Evolutionary conservation across 2,329 filamentous ascomycete species (phyloP), one percentile per base, ranked within the genome.

Genomic region (Nothophaeocryptopus gaeumannii): DNA sequence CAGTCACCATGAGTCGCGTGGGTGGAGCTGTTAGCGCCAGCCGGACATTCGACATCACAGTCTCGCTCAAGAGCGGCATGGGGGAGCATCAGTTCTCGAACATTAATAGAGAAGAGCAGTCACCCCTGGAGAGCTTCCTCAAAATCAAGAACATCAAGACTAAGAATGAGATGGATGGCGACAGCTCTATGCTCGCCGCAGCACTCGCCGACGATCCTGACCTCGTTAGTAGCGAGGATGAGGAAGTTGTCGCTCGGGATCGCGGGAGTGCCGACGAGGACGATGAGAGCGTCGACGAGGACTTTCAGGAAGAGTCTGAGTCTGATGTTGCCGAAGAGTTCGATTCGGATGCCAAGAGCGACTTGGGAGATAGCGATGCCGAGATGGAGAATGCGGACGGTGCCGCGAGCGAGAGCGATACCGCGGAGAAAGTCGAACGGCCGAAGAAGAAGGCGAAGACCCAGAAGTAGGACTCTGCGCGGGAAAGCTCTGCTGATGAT

Each of bases 101-200:
- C 77, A 99, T 99, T 71, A 99, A 96, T 70, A 87, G 92, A 62
- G 93, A 99, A 75, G 93, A 99, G 69, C 89, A 97, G 71, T 88
- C 93, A 73, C 88, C 89, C 5, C 81, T 99, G n/a, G 93, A 99
- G 71, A 85, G 86, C 60, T 99, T 99, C 76, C 96, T 99, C 81
- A 93, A 95, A 73, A 82, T 89, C 61, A 97, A 97, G 78, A 88
- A 86, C 54, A 81, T 99, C 65, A 88, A 92, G 47, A 91, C 95
- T 50, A 97, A 96, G 84, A 99, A 99, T 70, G 93, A 99, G 74
- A 96, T 99, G 76, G 86, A 95, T 55, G 93, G 96, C 68, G 93
- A 99, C 30, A 76, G 77, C 38, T 74, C 78, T 1, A 74, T 85
- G 51, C 81, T 96, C 52, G 87, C 88, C 30, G 88, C 88, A 9